Evolutionary conservation across 768 basidiomycete genomes (phyloP).

Genomic region (Butyriboletus loyo): DNA sequence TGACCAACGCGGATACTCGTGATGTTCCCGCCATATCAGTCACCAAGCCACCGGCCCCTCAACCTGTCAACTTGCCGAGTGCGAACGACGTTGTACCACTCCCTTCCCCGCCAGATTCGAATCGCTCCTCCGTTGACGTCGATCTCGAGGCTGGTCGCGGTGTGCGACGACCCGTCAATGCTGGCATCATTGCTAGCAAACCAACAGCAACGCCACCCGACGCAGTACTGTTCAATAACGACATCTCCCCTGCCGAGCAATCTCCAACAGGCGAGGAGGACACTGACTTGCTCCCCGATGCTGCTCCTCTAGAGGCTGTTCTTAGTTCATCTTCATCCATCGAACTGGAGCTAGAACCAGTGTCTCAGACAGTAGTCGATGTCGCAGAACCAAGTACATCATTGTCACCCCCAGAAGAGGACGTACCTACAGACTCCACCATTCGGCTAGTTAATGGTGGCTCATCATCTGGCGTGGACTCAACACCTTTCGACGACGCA

Average conservation of each 20-base stretch:
- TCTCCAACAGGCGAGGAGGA: constrained; percentile 30
- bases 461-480: constrained; percentile 35
- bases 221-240: constrained; percentile 11
- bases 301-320: constrained; percentile 34
- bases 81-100: constrained; percentile 51
- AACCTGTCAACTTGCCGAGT: constrained; percentile 68
- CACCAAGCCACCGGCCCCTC: constrained; percentile 68
- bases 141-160: constrained; percentile 42
- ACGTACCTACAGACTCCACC: constrained; percentile 38
- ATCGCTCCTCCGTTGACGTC: constrained; percentile 34
- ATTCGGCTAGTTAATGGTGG: constrained; percentile 61
- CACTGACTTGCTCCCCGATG: constrained; percentile 50
- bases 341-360: constrained; percentile 5
- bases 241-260: constrained; percentile 17
- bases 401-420: constrained; percentile 12
- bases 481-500: constrained; percentile 29
- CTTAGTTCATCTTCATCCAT: constrained; percentile 31
- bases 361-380: constrained; percentile 1
- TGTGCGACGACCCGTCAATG: constrained; percentile 33
- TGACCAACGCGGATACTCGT: constrained; percentile 18
- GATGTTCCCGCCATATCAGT: constrained; percentile 56
- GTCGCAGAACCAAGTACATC: constrained; percentile 9
- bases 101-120: constrained; percentile 45
- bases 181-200: constrained; percentile 14
- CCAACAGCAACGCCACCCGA: constrained; percentile 6